Percentiles rank a stretch among this genome's conserved stretches.
phyloP scores from a whole-genome alignment of 2,329 filamentous ascomycete genomes.

The Cordyceps cateniannulata region DNA sequence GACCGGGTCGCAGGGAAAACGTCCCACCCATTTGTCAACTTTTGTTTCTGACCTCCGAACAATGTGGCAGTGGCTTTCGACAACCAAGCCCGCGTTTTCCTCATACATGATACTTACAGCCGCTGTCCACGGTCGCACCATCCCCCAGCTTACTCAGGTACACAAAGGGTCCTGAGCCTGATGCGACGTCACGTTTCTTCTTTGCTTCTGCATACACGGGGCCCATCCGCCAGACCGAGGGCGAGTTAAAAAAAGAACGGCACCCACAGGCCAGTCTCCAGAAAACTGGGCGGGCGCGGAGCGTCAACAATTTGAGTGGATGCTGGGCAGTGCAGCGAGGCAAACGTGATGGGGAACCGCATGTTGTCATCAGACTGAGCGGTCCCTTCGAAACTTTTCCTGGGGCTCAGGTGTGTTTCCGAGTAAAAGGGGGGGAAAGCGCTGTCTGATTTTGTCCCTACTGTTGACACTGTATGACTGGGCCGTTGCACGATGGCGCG shows the following conservation, averaged over 20 bases:
- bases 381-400: not conserved
- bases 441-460: too few species aligned
- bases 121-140: not conserved
- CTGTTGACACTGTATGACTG: too few species aligned
- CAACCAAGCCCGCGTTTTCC: not conserved
- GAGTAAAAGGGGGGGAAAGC: not conserved
- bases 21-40: not conserved
- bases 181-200: constrained; percentile 1
- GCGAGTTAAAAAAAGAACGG: constrained; percentile 3
- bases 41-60: not conserved
- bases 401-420: not conserved
- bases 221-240: not conserved
- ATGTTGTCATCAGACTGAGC: not conserved
- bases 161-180: not conserved
- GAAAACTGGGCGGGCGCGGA: not conserved
- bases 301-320: not conserved
- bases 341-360: not conserved
- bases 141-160: not conserved
- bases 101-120: too few species aligned
- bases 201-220: not conserved
- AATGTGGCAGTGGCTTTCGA: not conserved
- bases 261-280: not conserved
- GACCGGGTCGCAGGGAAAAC: not conserved
- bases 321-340: not conserved
- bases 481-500: too few species aligned